Evolutionary conservation across 495 filamentous ascomycete genomes (phyloP), one percentile per base, ranked within the genome.

Genomic region (Massariosphaeria phaeospora): DNA sequence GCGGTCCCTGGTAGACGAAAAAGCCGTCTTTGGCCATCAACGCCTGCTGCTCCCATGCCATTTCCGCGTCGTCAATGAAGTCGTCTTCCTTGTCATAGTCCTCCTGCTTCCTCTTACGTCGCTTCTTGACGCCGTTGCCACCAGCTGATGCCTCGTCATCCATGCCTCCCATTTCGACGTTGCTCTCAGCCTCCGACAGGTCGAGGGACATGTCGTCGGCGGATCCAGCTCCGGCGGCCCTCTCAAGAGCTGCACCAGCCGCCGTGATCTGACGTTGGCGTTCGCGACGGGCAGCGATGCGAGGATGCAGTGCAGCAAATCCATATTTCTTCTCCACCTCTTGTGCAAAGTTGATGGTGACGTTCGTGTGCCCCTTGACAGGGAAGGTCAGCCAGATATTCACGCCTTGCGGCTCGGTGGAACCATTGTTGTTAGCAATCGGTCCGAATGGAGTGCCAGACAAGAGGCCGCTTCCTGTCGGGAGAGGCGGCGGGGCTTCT

Each of bases 1-100:
- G 60, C 23, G 70, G 70, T 11, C 70, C 70, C 34, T 66, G 67
- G 44, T 69, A 73, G 21, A 73, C 70, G 57, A 73, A 73, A 62
- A 72, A 73, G 36, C 70, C 70, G 51, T 97, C 94, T 59, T 90
- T 87, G 49, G 87, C 91, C 18, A 90, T 89, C 15, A 90, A 88
- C 18, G 93, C 91, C 67, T 91, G 87, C 69, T 95, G 88, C 71
- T 97, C 89, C 89, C 91, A 98, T 7, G 91, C 79, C 72, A 96
- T 65, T 65, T 98, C 93, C 12, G 88, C 91, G 69, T 98, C 93
- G 66, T 98, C 93, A 49, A 98, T 91, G 67, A 98, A 98, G 29
- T 90, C 91, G 65, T 98, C 93, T 47, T 93, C 88, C 58, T 89
- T 89, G 70, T 96, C 90, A 64, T 98, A 98, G 55, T 95, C 87